Evolutionary conservation across 2,329 filamentous ascomycete species (phyloP).

Genomic region (Diaporthe humulicola): DNA sequence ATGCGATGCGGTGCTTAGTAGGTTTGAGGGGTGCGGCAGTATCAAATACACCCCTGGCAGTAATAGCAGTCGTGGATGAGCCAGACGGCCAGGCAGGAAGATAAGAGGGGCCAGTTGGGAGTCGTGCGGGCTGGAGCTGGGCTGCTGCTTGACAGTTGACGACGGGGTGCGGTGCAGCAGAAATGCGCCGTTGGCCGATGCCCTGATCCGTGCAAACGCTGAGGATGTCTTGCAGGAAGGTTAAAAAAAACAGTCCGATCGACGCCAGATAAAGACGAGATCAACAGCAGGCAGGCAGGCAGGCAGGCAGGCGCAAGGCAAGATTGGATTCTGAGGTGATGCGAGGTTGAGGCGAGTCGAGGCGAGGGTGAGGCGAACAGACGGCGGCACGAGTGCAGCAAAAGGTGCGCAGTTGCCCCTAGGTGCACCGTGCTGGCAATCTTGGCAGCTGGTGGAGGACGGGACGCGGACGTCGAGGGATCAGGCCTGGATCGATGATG

Average conservation of each 20-base stretch:
- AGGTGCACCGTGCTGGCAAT: slow-evolving; percentile 26
- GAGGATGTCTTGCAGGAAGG: slow-evolving; percentile 31
- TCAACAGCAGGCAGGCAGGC: slow-evolving; percentile 30
- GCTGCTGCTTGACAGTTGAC: slow-evolving; percentile 3
- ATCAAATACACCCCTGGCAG: slow-evolving; percentile 16
- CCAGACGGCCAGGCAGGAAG: not conserved
- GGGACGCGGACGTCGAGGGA: slow-evolving; percentile 21
- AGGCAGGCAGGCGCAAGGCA: slow-evolving; percentile 29
- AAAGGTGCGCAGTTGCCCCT: slow-evolving; percentile 8
- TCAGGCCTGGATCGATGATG: slow-evolving; percentile 29
- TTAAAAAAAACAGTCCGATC: slow-evolving; percentile 20
- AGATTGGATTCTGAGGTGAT: slow-evolving; percentile 34
- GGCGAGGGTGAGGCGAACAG: slow-evolving; percentile 27
- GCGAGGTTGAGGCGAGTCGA: slow-evolving; percentile 9
- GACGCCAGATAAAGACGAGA: slow-evolving; percentile 23
- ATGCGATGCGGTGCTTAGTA: slow-evolving; percentile 2
- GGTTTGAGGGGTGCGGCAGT: slow-evolving; percentile 8
- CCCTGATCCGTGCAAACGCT: slow-evolving; percentile 31
- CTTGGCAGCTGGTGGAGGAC: slow-evolving; percentile 18
- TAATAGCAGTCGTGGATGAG: not conserved
- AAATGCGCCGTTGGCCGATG: not conserved
- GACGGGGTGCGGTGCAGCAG: slow-evolving; percentile 3
- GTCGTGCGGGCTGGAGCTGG: not conserved
- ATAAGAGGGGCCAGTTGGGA: not conserved
- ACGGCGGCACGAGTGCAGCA: slow-evolving; percentile 6